phyloP scores from a whole-genome alignment of 2,329 filamentous ascomycete species.

The Fusarium sp. region DNA sequence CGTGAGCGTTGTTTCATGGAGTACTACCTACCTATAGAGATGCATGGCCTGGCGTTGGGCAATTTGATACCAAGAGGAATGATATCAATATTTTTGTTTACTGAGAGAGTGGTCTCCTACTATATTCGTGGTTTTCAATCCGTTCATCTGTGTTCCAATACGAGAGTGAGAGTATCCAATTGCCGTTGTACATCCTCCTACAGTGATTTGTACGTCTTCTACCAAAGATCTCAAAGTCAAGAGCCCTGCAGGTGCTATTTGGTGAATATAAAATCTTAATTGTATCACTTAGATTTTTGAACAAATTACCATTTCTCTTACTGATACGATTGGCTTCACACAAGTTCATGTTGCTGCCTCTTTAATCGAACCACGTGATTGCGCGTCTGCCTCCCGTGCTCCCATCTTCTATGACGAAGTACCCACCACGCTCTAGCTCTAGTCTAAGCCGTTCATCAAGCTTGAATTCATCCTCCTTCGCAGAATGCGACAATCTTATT shows the following conservation, averaged over 20 bases:
- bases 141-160: neutral
- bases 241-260: neutral
- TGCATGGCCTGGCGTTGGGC: constrained; percentile 34
- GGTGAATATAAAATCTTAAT: neutral
- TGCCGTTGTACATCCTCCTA: no score
- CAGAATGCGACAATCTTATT: constrained; percentile 23
- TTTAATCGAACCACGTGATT: constrained; percentile 10
- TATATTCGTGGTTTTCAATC: neutral
- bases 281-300: neutral
- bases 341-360: neutral
- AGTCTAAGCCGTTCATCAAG: neutral
- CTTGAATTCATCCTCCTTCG: neutral
- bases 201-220: neutral
- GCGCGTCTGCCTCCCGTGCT: neutral
- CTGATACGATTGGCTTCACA: neutral
- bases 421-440: neutral
- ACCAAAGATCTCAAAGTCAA: no score
- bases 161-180: neutral
- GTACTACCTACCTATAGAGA: constrained; percentile 10
- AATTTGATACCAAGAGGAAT: neutral
- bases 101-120: neutral
- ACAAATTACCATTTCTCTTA: neutral
- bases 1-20: constrained; percentile 14
- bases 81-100: neutral
- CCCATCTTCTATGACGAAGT: constrained; percentile 26